Evolutionary conservation across 768 basidiomycete genomes (phyloP).

Genomic region (Amanita phalloides): DNA sequence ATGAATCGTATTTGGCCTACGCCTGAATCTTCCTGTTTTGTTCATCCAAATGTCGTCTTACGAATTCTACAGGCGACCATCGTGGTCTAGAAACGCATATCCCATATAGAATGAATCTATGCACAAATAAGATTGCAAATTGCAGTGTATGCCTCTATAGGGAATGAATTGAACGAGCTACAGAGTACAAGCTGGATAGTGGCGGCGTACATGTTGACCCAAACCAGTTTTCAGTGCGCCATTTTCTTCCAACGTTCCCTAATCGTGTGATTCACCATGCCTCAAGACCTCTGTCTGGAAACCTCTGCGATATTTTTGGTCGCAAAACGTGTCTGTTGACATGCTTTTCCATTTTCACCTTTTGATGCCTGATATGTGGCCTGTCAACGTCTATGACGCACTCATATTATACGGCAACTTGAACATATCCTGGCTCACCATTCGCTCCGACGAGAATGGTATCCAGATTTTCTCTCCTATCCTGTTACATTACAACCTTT

Average conservation of each 20-base stretch:
- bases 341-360: conserved; percentile 40
- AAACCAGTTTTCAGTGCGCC: conserved; percentile 48
- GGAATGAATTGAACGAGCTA: conserved; percentile 47
- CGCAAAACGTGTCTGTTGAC: conserved; percentile 47
- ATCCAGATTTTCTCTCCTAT: conserved; percentile 34
- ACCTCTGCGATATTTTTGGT: conserved; percentile 58
- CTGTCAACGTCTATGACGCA: conserved; percentile 42
- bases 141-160: conserved; percentile 41
- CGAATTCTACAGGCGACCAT: conserved; percentile 12
- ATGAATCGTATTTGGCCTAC: background rate
- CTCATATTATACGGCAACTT: conserved; percentile 23
- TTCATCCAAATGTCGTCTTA: background rate
- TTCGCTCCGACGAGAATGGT: conserved; percentile 44
- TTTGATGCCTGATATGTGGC: conserved; percentile 45
- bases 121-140: background rate
- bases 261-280: background rate
- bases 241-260: background rate
- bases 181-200: conserved; percentile 62
- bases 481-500: conserved; percentile 47
- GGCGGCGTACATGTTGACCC: conserved; percentile 50
- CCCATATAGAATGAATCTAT: too few relatives aligned
- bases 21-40: background rate
- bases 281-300: conserved; percentile 49
- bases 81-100: too few relatives aligned
- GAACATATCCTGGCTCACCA: conserved; percentile 34